Evolutionary conservation across 805 yeast species (phyloP).

Genomic region (Candida easanensis): DNA sequence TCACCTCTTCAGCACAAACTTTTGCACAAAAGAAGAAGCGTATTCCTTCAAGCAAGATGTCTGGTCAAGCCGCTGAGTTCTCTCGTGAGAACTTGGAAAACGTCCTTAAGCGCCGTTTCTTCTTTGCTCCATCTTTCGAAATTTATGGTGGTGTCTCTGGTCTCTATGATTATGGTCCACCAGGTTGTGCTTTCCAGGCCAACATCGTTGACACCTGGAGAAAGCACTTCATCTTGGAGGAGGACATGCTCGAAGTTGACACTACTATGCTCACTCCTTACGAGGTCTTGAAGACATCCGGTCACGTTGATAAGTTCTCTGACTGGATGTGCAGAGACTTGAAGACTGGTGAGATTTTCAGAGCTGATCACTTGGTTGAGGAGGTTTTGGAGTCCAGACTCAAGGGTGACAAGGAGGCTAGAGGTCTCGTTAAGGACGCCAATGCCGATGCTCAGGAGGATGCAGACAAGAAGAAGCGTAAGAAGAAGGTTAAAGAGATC

Average conservation of each 20-base stretch:
- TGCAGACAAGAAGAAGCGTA: slow-evolving; percentile 86
- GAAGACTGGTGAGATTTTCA: slow-evolving; percentile 95
- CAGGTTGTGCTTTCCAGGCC: slow-evolving; percentile 98
- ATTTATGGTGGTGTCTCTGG: slow-evolving; percentile 99
- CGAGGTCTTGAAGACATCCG: slow-evolving; percentile 97
- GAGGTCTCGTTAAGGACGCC: slow-evolving; percentile 64
- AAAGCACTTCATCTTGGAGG: slow-evolving; percentile 95
- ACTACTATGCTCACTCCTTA: slow-evolving; percentile 97
- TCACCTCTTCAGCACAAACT: background rate
- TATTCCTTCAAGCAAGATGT: slow-evolving; percentile 11
- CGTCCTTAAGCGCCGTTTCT: slow-evolving; percentile 91
- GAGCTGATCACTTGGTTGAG: slow-evolving; percentile 98
- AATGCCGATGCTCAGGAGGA: slow-evolving; percentile 61
- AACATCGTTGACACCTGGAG: slow-evolving; percentile 95
- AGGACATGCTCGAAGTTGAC: slow-evolving; percentile 98
- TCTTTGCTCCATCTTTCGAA: slow-evolving; percentile 96
- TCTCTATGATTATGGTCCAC: slow-evolving; percentile 97
- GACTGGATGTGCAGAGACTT: slow-evolving; percentile 99
- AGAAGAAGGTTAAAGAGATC: slow-evolving; percentile 95
- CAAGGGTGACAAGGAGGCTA: slow-evolving; percentile 96
- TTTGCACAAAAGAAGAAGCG: background rate
- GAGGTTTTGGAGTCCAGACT: slow-evolving; percentile 95
- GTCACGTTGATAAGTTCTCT: slow-evolving; percentile 98
- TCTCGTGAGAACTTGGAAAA: slow-evolving; percentile 87
- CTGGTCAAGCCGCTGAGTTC: slow-evolving; percentile 40